Evolutionary conservation across 2,329 filamentous ascomycete species (phyloP), one percentile per base, ranked within the genome.

Genomic region (Myriosclerotinia scirpicola): DNA sequence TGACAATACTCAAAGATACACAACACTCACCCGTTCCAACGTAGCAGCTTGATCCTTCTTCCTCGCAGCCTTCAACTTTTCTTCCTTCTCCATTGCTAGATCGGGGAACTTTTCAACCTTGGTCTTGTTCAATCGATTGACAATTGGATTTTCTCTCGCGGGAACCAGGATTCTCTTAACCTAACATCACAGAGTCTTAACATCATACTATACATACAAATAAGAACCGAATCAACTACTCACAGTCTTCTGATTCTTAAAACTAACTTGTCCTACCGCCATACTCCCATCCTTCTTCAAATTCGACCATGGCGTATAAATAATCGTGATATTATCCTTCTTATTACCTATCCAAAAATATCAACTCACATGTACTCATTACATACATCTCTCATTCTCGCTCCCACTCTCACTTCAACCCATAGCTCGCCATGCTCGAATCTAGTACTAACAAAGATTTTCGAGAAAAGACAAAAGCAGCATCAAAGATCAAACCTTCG

Each of bases 91-190:
- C 76, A 89, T 86, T 67, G 84, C 83, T 15, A 99, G 81, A 76
- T 98, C 92, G 0, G 94, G 93, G 76, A 89, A 92, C 78, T 89
- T 91, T 80, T 98, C 94, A 44, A 91, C 86, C 73, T 90, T 92
- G 46, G 95, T 99, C 84, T 98, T 99, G 82, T 97, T 98, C 71
- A 99, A 86, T n/a, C 95, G 88, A 81, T 99, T 99, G 81, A 99
- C 87, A 75, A 97, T 92, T 60, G 88, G 81, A 78, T 99, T 99
- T 77, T 96, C 91, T 63, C 94, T 87, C 76, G 89, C 84, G 14
- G 87, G 78, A 20, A 99, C 90, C 67, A 96, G 87, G 67, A 97
- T 82, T 72, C 89, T 89, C 80, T 90, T 93, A 70, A 97, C 93
- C 81, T 89, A 44, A 36, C 26, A 61, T 50, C 38, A 56, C 26